Conservation (phyloP, 2,329 filamentous ascomycete species). For the Epichloe sibirici region DNA sequence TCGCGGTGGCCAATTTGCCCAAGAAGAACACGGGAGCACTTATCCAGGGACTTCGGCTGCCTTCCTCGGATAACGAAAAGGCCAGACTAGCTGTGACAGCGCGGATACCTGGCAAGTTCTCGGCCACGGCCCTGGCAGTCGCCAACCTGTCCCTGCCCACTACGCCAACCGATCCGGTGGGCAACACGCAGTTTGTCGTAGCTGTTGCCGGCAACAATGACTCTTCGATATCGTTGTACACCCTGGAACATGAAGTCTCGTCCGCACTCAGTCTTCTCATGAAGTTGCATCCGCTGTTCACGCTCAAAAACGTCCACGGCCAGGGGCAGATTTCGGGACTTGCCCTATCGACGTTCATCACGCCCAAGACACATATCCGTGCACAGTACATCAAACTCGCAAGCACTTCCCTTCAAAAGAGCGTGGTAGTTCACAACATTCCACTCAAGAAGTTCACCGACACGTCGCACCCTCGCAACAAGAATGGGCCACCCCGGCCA, state of each 20-base stretch:
- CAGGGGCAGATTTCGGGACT: slow-evolving; percentile 46
- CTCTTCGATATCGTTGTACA: slow-evolving; percentile 65
- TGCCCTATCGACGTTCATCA: slow-evolving; percentile 43
- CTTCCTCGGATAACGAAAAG: slow-evolving; percentile 22
- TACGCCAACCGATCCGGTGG: slow-evolving; percentile 36
- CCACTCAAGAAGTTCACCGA: slow-evolving; percentile 43
- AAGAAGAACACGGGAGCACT: slow-evolving; percentile 41
- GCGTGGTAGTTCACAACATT: slow-evolving; percentile 67
- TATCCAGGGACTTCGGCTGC: slow-evolving; percentile 44
- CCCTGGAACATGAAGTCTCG: slow-evolving; percentile 53
- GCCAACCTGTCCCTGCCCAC: slow-evolving; percentile 50
- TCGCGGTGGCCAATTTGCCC: slow-evolving; percentile 47
- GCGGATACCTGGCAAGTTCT: slow-evolving; percentile 54
- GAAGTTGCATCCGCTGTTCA: slow-evolving; percentile 39
- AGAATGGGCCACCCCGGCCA: slow-evolving; percentile 30
- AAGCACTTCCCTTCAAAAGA: slow-evolving; percentile 70
- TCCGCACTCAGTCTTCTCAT: slow-evolving; percentile 35
- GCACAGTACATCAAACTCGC: slow-evolving; percentile 54
- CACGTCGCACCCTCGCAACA: slow-evolving; percentile 19
- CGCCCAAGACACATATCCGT: slow-evolving; percentile 33
- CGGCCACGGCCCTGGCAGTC: slow-evolving; percentile 67
- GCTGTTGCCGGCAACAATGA: slow-evolving; percentile 73
- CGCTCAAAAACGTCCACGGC: slow-evolving; percentile 40
- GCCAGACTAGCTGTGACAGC: slow-evolving; percentile 39
- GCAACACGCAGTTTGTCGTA: slow-evolving; percentile 64